phyloP scores from a whole-genome alignment of 495 filamentous ascomycete genomes.

The Penicillium angulare region DNA sequence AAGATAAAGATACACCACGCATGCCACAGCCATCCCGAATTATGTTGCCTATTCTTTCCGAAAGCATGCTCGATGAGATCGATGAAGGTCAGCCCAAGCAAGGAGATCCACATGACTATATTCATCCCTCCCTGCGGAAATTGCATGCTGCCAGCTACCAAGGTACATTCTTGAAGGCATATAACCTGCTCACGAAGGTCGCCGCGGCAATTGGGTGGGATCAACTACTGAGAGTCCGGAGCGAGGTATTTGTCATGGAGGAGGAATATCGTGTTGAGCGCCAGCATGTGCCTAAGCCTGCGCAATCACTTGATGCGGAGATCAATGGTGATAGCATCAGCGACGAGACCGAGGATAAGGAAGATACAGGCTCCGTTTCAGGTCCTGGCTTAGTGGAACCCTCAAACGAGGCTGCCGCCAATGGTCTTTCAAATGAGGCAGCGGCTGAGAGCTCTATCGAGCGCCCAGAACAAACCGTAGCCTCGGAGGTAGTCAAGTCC shows the following conservation, averaged over 20 bases:
- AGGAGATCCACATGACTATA: conserved; percentile 67
- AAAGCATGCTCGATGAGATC: conserved; percentile 93
- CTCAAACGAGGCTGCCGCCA: conserved; percentile 23
- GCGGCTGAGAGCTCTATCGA: conserved; percentile 55
- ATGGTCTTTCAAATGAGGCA: conserved; percentile 33
- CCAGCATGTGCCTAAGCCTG: conserved; percentile 58
- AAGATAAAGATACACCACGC: conserved; percentile 92
- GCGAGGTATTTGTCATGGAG: conserved; percentile 98
- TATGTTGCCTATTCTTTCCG: conserved; percentile 78
- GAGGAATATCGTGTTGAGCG: conserved; percentile 95
- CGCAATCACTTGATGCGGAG: conserved; percentile 46
- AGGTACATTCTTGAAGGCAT: conserved; percentile 93
- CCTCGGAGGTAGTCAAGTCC: conserved; percentile 76
- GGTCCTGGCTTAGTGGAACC: conserved; percentile 29
- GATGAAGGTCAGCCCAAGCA: conserved; percentile 82
- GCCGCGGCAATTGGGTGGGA: conserved; percentile 97
- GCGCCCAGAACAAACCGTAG: conserved; percentile 78
- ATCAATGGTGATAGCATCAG: conserved; percentile 36
- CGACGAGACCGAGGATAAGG: conserved; percentile 25
- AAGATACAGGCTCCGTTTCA: conserved; percentile 34
- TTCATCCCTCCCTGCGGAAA: conserved; percentile 83
- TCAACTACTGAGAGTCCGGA: conserved; percentile 85
- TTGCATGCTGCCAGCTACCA: conserved; percentile 85
- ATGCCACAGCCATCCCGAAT: conserved; percentile 90
- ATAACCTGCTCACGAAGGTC: conserved; percentile 90